phyloP scores from a whole-genome alignment of 768 basidiomycete species.

The Trametes cubensis region DNA sequence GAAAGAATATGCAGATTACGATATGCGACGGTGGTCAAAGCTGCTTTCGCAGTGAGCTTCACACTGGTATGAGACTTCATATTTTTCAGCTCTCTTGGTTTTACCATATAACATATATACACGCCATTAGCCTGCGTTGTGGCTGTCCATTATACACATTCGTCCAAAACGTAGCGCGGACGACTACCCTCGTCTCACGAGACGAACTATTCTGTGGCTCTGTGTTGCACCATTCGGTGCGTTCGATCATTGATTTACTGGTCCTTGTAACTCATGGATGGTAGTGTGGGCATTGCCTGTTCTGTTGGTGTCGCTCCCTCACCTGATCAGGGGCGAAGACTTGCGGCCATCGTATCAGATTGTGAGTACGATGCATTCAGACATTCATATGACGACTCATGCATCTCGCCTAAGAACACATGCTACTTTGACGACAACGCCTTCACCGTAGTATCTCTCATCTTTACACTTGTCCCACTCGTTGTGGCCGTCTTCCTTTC shows the following conservation, averaged over 20 bases:
- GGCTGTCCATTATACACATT: slow-evolving; percentile 18
- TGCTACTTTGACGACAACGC: slow-evolving; percentile 24
- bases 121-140: slow-evolving; percentile 25
- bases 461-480: slow-evolving; percentile 24
- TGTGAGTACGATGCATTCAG: not conserved
- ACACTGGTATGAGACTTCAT: slow-evolving; percentile 17
- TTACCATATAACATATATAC: not conserved
- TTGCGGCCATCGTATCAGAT: slow-evolving; percentile 5
- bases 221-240: slow-evolving; percentile 27
- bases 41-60: slow-evolving; percentile 30
- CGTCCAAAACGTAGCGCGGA: slow-evolving; percentile 15
- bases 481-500: slow-evolving; percentile 21
- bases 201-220: slow-evolving; percentile 14
- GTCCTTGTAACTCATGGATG: not conserved
- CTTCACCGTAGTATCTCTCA: slow-evolving; percentile 23
- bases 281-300: slow-evolving; percentile 29
- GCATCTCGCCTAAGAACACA: slow-evolving; percentile 10
- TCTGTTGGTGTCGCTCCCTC: slow-evolving; percentile 20
- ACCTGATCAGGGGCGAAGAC: slow-evolving; percentile 1
- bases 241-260: not conserved
- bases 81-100: not conserved
- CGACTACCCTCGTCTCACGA: slow-evolving; percentile 22
- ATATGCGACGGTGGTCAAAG: slow-evolving; percentile 28
- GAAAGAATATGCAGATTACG: slow-evolving; percentile 13
- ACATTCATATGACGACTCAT: not conserved